These are phyloP conservation scores for Ramalina intermedia DNA, from an alignment of 495 filamentous ascomycete species.

Conservation along the genomic window DNA sequence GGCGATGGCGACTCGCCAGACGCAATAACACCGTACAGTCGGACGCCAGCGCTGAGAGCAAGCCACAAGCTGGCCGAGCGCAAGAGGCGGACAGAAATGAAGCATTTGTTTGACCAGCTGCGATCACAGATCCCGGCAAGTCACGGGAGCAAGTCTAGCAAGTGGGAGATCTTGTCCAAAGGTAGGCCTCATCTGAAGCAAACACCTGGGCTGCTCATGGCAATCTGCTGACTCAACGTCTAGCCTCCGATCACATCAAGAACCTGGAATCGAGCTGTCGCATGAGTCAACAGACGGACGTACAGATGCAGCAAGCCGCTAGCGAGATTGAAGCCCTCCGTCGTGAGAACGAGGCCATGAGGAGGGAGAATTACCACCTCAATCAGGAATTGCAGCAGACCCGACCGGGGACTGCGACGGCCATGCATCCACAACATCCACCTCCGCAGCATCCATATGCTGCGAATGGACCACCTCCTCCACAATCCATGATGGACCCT, in stretches of 20 bases:
- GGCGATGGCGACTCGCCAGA: conserved; percentile 39
- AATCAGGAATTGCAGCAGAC: conserved; percentile 14
- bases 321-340: conserved; percentile 32
- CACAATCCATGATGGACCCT: conserved; percentile 27
- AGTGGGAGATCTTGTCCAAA: conserved; percentile 98
- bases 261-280: conserved; percentile 24
- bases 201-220: conserved; percentile 22
- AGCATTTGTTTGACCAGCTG: conserved; percentile 82
- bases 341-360: conserved; percentile 33
- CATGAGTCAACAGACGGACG: conserved; percentile 23
- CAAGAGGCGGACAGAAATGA: conserved; percentile 96
- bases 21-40: conserved; percentile 66
- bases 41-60: conserved; percentile 86
- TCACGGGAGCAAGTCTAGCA: conserved; percentile 86
- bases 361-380: conserved; percentile 41
- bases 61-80: conserved; percentile 94
- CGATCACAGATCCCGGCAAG: conserved; percentile 70
- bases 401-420: conserved; percentile 18
- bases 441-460: conserved; percentile 22
- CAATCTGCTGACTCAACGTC: conserved; percentile 17
- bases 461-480: conserved; percentile 8
- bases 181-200: conserved; percentile 34
- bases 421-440: conserved; percentile 29
- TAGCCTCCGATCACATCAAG: conserved; percentile 29
- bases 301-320: conserved; percentile 20